phyloP scores from a whole-genome alignment of 202 grass and related monocot genomes.

The Musa balbisiana region DNA sequence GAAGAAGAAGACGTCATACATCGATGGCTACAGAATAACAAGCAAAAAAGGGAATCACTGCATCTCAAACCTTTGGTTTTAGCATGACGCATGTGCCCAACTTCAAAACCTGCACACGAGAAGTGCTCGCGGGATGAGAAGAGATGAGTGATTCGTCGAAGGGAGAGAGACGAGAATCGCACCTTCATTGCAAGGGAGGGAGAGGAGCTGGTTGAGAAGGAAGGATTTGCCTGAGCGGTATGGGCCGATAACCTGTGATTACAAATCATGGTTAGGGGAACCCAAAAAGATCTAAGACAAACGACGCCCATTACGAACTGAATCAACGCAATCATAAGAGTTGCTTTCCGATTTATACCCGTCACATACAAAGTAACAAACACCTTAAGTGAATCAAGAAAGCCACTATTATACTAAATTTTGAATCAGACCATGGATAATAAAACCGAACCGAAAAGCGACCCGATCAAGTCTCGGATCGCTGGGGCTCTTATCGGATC shows the following conservation, averaged over 20 bases:
- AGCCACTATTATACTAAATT: no score
- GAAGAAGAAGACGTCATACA: no score
- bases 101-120: slow-evolving; percentile 59
- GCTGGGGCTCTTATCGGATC: no score
- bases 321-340: neutral
- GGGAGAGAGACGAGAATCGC: slow-evolving; percentile 5
- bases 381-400: no score
- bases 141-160: neutral
- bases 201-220: slow-evolving; percentile 93
- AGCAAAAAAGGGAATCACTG: neutral
- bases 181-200: slow-evolving; percentile 74
- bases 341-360: no score
- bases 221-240: slow-evolving; percentile 92
- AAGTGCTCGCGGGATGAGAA: neutral
- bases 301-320: neutral
- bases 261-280: slow-evolving; percentile 10
- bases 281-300: neutral
- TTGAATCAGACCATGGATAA: no score
- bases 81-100: slow-evolving; percentile 88
- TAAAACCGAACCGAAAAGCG: no score
- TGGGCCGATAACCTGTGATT: slow-evolving; percentile 66
- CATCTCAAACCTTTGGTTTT: slow-evolving; percentile 75
- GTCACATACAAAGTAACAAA: no score
- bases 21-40: no score
- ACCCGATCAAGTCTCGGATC: no score